Percentiles rank a stretch among this genome's conserved stretches.
Evolutionary conservation across 2,329 filamentous ascomycete species (phyloP).

Genomic region (Hymenoscyphus fraxineus): DNA sequence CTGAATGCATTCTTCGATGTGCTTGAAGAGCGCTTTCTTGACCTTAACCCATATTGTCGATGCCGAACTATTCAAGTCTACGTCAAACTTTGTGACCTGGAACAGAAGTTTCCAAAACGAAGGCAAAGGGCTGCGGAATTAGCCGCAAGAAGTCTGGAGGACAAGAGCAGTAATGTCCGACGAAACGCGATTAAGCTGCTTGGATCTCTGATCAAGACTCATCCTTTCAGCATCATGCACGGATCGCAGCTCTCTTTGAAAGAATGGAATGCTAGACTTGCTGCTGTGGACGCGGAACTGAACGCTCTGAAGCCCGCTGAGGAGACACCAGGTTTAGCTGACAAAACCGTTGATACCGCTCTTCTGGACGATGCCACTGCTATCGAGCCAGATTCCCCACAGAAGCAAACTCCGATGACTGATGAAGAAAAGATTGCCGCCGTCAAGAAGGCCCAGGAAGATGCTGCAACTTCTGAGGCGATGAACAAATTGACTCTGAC

Average conservation of each 20-base stretch:
- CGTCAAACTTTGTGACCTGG: conserved; percentile 85
- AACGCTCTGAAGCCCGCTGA: conserved; percentile 76
- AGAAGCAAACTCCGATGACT: conserved; percentile 61
- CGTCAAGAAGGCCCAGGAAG: conserved; percentile 75
- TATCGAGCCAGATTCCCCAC: conserved; percentile 60
- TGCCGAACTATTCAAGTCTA: conserved; percentile 92
- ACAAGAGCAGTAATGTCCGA: conserved; percentile 96
- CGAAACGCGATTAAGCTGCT: conserved; percentile 93
- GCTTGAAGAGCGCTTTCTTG: conserved; percentile 90
- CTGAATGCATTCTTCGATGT: conserved; percentile 97
- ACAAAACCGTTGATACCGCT: conserved; percentile 68
- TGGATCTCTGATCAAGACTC: conserved; percentile 82
- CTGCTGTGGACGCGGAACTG: conserved; percentile 79
- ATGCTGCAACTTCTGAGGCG: conserved; percentile 83
- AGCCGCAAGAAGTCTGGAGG: conserved; percentile 83
- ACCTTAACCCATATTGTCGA: conserved; percentile 94
- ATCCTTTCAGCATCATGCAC: conserved; percentile 90
- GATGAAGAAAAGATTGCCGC: conserved; percentile 74
- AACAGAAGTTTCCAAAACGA: conserved; percentile 91
- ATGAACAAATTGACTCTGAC: conserved; percentile 85
- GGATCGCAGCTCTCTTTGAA: conserved; percentile 79
- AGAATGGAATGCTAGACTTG: conserved; percentile 79
- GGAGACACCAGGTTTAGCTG: conserved; percentile 67
- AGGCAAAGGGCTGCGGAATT: conserved; percentile 84
- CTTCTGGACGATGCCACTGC: conserved; percentile 88